Base-by-base conservation (phyloP, 2,329 filamentous ascomycete genomes). In the Colletotrichum sp. region DNA sequence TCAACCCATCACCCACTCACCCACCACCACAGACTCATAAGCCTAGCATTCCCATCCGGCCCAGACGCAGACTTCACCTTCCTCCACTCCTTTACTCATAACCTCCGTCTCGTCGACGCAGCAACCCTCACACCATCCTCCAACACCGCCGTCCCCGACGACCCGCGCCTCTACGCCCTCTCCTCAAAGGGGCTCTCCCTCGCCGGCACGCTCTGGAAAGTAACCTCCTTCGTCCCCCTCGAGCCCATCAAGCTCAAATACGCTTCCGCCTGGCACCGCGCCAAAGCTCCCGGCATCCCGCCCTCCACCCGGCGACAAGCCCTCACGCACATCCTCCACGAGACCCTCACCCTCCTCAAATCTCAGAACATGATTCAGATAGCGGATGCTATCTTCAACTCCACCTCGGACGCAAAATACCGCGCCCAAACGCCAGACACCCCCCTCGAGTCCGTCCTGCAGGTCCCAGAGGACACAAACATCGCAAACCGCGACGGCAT, bases 281-380 rank as follows among this genome's bases (percentile, higher is more conserved):
- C 28, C 26, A 61, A 61, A 32, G 0, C 0, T 1, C 13, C 26
- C 58, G 16, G 16, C 18, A 0, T 0, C 1, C 6, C 26, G 0
- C 13, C 28, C 2, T 9, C n/a, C 0, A 28, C 28, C 26, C 24
- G 58, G 4, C 58, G 58, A 3, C 18, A 61, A n/a, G 58, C 28
- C 18, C 18, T 32, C 28, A 32, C 26, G 28, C 58, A 61, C 26
- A 32, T 61, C 18, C 18, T 61, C 6, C 28, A 30, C 28, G 58
- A 61, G 8, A 61, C 28, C 5, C 9, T 61, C 58, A 13, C 28
- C 18, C 28, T 61, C 6, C 28, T 61, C 18, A 28, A n/a, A 61
- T 0, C 58, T 0, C 28, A 1, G 0, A 28, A n/a, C 58, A 32
- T 30, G 24, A 1, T 34, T 1, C 26, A 61, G 6, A 0, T 61